Evolutionary conservation across 2,329 filamentous ascomycete genomes (phyloP), one percentile per base, ranked within the genome.

Genomic region (Pseudogymnoascus sp.): DNA sequence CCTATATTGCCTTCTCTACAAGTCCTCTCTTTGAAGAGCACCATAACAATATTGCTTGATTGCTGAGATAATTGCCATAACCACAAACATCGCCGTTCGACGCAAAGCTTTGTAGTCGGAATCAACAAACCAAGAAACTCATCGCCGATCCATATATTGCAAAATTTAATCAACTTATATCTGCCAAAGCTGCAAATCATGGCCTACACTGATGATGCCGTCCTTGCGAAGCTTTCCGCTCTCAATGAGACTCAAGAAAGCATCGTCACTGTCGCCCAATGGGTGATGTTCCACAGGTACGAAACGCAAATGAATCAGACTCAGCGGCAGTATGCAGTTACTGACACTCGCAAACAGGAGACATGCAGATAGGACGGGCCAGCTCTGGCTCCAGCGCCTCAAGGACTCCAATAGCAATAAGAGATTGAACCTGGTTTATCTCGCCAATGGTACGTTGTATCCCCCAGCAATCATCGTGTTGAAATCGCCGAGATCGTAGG

Each of bases 271-370:
- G 93, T 96, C 66, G 92, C 95, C 63, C 93, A 97, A 86, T 99
- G 96, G 96, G 95, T 99, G 65, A 96, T 99, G 89, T 99, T 99
- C 75, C 93, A 99, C 78, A 89, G 92, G 92, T 96, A 86, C 66
- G 75, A 64, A 60, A 38, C 25, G 12, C 18, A 28, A 63, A 64
- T 59, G 43, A 8, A 35, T 21, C 40, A 41, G 40, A 9, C 16
- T 31, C 25, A n/a, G 4, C 43, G 4, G 35, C 40, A 59, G 9
- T 25, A 49, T 65, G 41, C n/a, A 49, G 16, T 41, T 66, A 21
- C 75, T 78, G 68, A 77, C 69, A 63, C 61, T 52, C 33, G 60
- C 25, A 65, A 65, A 63, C 60, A 97, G 93, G 75, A 88, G 95
- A 74, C 90, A 97, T 77, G 93, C 96, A 61, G 91, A 96, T 69